Evolutionary conservation across 2,329 filamentous ascomycete genomes (phyloP).

Genomic region (Phialemoniopsis sp.): DNA sequence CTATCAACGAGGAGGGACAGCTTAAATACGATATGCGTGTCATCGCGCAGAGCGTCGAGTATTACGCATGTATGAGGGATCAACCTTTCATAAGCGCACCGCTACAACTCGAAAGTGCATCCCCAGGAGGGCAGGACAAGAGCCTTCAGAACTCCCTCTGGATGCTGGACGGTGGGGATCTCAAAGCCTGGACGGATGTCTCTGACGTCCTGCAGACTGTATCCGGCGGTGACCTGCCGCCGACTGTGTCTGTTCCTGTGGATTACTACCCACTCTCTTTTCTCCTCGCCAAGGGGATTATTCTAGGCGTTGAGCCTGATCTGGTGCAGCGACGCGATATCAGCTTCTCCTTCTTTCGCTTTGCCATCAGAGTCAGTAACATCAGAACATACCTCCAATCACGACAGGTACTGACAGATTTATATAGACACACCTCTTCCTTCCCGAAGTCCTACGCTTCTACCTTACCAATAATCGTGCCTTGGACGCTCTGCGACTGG

Average conservation of each 20-base stretch:
- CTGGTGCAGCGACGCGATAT: constrained; percentile 90
- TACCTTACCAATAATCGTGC: constrained; percentile 73
- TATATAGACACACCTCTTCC: constrained; percentile 79
- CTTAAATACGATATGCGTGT: constrained; percentile 98
- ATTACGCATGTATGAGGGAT: constrained; percentile 89
- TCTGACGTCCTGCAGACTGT: constrained; percentile 75
- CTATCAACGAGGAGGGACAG: constrained; percentile 73
- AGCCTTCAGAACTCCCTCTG: constrained; percentile 83
- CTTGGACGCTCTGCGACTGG: constrained; percentile 75
- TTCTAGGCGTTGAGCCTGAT: constrained; percentile 88
- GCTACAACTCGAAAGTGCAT: constrained; percentile 10
- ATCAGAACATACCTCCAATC: not conserved
- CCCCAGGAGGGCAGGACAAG: constrained; percentile 19
- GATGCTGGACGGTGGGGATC: constrained; percentile 84
- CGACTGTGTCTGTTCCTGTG: constrained; percentile 72
- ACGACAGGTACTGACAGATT: not conserved
- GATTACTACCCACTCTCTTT: constrained; percentile 95
- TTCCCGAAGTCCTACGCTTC: constrained; percentile 81
- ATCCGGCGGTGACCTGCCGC: constrained; percentile 64
- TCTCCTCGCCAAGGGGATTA: constrained; percentile 81
- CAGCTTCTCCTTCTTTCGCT: constrained; percentile 84
- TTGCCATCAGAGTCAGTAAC: constrained; percentile 72
- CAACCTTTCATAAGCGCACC: constrained; percentile 48
- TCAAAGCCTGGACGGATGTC: constrained; percentile 87
- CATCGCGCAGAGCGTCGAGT: constrained; percentile 93